phyloP scores from a whole-genome alignment of 163 green algal genomes.

The Chlamydomonas reinhardtii region DNA sequence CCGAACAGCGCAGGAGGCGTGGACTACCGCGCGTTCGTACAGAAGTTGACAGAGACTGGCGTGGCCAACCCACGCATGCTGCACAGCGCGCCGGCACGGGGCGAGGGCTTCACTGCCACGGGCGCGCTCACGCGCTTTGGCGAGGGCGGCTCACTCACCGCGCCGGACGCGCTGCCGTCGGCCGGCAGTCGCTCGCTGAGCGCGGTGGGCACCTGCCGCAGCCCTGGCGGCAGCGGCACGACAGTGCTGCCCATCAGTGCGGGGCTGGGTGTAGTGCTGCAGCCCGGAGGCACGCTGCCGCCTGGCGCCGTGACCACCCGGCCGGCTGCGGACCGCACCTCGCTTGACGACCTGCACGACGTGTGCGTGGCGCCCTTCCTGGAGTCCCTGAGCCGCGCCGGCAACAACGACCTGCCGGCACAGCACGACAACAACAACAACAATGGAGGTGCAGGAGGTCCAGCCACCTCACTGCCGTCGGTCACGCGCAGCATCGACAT shows the following conservation, averaged over 20 bases:
- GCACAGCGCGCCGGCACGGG: conserved; percentile 11
- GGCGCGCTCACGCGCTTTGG: conserved; percentile 24
- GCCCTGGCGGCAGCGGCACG: background rate
- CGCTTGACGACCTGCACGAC: conserved; percentile 13
- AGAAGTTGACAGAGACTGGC: background rate
- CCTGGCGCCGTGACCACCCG: background rate
- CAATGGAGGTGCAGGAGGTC: background rate
- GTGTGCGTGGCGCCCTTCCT: conserved; percentile 19
- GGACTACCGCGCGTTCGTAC: conserved; percentile 27
- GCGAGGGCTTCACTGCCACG: background rate
- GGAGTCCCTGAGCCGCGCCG: background rate
- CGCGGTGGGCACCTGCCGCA: conserved; percentile 7
- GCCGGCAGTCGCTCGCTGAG: conserved; percentile 3
- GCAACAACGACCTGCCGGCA: no score
- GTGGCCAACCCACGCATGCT: conserved; percentile 2
- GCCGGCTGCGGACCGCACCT: conserved; percentile 7
- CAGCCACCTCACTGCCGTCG: background rate
- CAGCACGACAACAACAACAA: background rate
- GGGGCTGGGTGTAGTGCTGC: no score
- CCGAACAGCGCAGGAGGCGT: background rate
- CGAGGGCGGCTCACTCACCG: background rate
- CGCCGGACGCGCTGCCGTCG: conserved; percentile 1
- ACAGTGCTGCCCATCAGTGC: background rate
- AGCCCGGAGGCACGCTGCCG: no score
- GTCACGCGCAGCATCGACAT: conserved; percentile 1